phyloP scores from a whole-genome alignment of 192 early-diverging fungal species.

The Gryganskiella cystojenkinii region DNA sequence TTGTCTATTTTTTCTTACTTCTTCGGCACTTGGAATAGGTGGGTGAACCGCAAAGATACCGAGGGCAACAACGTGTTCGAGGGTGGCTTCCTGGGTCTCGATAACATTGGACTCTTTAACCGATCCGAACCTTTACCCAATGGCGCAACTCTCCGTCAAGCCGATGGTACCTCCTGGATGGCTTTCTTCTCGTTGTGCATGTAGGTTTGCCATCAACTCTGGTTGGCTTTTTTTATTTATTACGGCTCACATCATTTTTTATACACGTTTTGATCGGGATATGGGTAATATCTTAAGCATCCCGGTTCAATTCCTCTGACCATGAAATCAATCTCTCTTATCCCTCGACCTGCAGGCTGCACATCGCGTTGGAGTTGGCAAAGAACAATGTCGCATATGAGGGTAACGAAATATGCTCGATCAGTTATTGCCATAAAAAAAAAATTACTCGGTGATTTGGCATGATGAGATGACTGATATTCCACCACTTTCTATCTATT shows the following conservation, averaged over 20 bases:
- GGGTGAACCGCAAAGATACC: slow-evolving; percentile 66
- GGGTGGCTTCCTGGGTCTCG: slow-evolving; percentile 64
- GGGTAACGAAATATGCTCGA: slow-evolving; percentile 1
- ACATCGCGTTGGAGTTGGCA: slow-evolving; percentile 46
- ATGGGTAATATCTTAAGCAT: no score
- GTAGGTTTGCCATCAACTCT: no score
- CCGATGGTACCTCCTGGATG: slow-evolving; percentile 68
- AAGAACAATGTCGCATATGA: slow-evolving; percentile 37
- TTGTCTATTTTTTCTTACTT: background rate
- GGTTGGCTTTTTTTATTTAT: no score
- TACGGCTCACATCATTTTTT: background rate
- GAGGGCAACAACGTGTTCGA: slow-evolving; percentile 65
- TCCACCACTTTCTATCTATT: no score
- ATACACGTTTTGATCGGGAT: background rate
- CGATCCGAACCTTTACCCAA: slow-evolving; percentile 59
- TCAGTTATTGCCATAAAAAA: no score
- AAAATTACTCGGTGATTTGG: no score
- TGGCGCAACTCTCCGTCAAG: slow-evolving; percentile 57
- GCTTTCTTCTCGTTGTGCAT: slow-evolving; percentile 54
- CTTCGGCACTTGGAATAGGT: no score
- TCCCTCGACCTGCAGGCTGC: slow-evolving; percentile 32
- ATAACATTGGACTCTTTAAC: slow-evolving; percentile 68
- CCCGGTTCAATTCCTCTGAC: no score
- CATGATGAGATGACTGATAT: no score
- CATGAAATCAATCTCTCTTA: no score